Evolutionary conservation across 1,139 yeast genomes (phyloP).

Genomic region (Lodderomyces metapsilosis): DNA sequence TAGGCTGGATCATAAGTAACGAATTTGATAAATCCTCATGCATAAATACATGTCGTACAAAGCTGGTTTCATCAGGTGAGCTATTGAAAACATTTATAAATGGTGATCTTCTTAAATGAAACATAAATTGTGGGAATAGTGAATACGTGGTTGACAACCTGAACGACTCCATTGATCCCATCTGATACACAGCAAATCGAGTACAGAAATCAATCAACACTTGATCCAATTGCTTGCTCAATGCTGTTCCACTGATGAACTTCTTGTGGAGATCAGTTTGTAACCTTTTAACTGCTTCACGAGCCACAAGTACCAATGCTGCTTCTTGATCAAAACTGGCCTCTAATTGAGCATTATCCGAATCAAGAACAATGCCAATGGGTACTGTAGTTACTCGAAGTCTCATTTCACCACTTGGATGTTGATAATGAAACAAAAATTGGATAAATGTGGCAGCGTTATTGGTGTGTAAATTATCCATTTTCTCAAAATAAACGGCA

Average conservation of each 20-base stretch:
- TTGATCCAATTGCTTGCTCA: constrained; percentile 85
- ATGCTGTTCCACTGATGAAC: constrained; percentile 28
- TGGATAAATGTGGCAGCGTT: constrained; percentile 48
- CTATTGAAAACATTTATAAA: constrained; percentile 70
- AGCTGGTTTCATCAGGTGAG: constrained; percentile 79
- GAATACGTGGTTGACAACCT: constrained; percentile 76
- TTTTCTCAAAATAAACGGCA: constrained; percentile 55
- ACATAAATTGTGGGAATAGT: constrained; percentile 72
- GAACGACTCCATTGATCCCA: constrained; percentile 75
- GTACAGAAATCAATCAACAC: constrained; percentile 80
- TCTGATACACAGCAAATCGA: constrained; percentile 82
- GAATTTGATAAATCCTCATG: constrained; percentile 68
- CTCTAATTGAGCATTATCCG: constrained; percentile 39
- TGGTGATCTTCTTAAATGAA: constrained; percentile 69
- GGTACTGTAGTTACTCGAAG: constrained; percentile 53
- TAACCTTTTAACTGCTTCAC: constrained; percentile 50
- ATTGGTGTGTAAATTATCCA: constrained; percentile 29
- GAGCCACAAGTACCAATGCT: constrained; percentile 60
- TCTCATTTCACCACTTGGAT: constrained; percentile 45
- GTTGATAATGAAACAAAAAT: constrained; percentile 75
- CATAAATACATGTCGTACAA: constrained; percentile 62
- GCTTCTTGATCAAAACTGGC: constrained; percentile 67
- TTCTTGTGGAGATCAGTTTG: constrained; percentile 21
- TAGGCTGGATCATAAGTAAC: constrained; percentile 74
- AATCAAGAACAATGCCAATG: constrained; percentile 41